These are phyloP conservation scores for Pyrenophora tritici-repentis DNA, from an alignment of 2,329 filamentous ascomycete genomes.

Conservation along the genomic window DNA sequence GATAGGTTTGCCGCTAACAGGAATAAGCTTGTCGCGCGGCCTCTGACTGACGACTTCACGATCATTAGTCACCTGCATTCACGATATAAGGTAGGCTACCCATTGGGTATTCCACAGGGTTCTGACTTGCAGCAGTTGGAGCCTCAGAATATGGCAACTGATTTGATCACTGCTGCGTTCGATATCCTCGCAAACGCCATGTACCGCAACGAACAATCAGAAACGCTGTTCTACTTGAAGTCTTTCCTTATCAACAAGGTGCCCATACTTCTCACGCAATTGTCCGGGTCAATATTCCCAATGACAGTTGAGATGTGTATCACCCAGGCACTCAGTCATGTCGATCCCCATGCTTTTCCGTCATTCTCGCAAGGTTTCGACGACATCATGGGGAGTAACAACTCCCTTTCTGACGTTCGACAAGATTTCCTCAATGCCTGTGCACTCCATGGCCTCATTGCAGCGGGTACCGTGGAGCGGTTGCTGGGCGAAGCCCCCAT, in stretches of 20 bases:
- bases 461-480: slow-evolving; percentile 74
- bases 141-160: slow-evolving; percentile 74
- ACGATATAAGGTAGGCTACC: slow-evolving; percentile 71
- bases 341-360: slow-evolving; percentile 67
- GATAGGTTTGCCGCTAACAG: slow-evolving; percentile 37
- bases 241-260: slow-evolving; percentile 84
- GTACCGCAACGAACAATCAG: slow-evolving; percentile 66
- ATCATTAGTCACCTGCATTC: slow-evolving; percentile 83
- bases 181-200: slow-evolving; percentile 87
- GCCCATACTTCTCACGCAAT: slow-evolving; percentile 63
- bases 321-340: slow-evolving; percentile 65
- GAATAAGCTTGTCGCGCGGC: slow-evolving; percentile 75
- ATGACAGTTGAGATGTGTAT: slow-evolving; percentile 68
- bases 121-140: slow-evolving; percentile 64
- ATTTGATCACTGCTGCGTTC: slow-evolving; percentile 86
- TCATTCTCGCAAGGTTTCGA: slow-evolving; percentile 68
- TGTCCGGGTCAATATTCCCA: slow-evolving; percentile 63
- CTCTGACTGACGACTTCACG: slow-evolving; percentile 78
- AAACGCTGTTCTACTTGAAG: slow-evolving; percentile 72
- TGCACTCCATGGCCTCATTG: slow-evolving; percentile 82
- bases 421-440: slow-evolving; percentile 90
- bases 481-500: slow-evolving; percentile 85
- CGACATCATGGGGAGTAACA: slow-evolving; percentile 59
- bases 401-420: slow-evolving; percentile 68
- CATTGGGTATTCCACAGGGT: neutral